A percentile compares a stretch with the other conserved stretches of the same genome.
phyloP scores from a whole-genome alignment of 1,139 yeast genomes.

The Kodamaea arcana region DNA sequence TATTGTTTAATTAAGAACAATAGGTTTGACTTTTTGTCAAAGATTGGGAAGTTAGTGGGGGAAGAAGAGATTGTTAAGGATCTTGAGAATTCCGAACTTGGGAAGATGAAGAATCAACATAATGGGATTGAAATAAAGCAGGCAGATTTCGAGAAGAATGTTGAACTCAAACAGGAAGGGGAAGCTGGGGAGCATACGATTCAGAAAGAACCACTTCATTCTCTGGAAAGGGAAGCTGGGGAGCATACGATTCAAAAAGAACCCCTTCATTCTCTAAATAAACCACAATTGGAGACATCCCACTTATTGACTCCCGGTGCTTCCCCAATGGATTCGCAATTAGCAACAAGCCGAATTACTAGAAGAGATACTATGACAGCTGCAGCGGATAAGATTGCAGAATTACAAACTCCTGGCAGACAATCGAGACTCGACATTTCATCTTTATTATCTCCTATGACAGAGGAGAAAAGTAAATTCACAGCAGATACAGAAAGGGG shows the following conservation, averaged over 20 bases:
- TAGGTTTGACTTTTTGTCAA: constrained; percentile 20
- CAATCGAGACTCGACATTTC: not conserved
- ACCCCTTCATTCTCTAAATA: too few species aligned
- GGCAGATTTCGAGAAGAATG: too few species aligned
- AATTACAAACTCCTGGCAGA: not conserved
- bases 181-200: too few species aligned
- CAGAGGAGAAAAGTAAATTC: not conserved
- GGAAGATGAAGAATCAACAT: too few species aligned
- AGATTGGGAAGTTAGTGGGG: constrained; percentile 5
- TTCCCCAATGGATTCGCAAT: not conserved
- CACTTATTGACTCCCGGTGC: constrained; percentile 1
- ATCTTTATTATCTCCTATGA: not conserved
- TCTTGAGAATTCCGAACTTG: too few species aligned
- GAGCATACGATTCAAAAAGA: too few species aligned
- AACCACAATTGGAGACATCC: not conserved
- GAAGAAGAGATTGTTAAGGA: constrained; percentile 5
- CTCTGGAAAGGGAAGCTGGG: too few species aligned
- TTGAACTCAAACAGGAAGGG: too few species aligned
- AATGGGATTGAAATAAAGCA: too few species aligned
- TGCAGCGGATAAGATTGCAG: not conserved
- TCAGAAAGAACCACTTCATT: too few species aligned
- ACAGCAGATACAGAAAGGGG: too few species aligned
- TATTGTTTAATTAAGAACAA: constrained; percentile 32
- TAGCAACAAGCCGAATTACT: not conserved
- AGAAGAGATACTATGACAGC: not conserved